Conservation (phyloP, 192 early-diverging fungal species). For the Rhizophagus sp. region DNA sequence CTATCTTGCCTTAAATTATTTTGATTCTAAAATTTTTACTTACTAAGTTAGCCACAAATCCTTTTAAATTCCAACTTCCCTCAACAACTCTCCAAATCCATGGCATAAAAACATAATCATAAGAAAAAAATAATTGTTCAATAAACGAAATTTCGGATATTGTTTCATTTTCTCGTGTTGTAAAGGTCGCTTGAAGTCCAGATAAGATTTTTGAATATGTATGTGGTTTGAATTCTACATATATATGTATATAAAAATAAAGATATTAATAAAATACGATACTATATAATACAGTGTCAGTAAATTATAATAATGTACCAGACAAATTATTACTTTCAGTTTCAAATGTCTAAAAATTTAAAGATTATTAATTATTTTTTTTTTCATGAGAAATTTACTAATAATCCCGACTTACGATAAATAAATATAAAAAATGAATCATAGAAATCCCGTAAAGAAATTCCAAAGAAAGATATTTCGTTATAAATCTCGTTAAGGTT, state of each 20-base stretch:
- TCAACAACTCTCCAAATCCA: conserved; percentile 20
- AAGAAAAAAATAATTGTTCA: conserved; percentile 8
- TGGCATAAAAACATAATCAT: conserved; percentile 11
- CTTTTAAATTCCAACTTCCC: conserved; percentile 24
- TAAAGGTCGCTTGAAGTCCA: conserved; percentile 1
- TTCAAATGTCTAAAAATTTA: not conserved
- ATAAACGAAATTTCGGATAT: not conserved
- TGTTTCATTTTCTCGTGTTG: not conserved
- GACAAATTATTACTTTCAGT: conserved; percentile 1
- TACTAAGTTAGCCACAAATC: conserved; percentile 10
- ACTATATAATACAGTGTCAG: too few species aligned
- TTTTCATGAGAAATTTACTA: not conserved
- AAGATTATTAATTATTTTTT: not conserved
- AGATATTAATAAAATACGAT: not conserved
- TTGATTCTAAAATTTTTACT: not conserved
- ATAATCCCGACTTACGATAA: conserved; percentile 14
- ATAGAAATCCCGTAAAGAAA: conserved; percentile 16
- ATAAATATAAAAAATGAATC: conserved; percentile 29
- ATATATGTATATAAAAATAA: not conserved
- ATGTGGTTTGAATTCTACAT: conserved; percentile 6
- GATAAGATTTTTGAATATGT: conserved; percentile 21
- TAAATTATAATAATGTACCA: not conserved
- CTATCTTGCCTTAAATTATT: too few species aligned
- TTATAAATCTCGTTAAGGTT: conserved; percentile 9
- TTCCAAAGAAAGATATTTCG: conserved; percentile 15